Conservation (phyloP, 352 stramenopile genomes). For the Globisporangium middletonii region DNA sequence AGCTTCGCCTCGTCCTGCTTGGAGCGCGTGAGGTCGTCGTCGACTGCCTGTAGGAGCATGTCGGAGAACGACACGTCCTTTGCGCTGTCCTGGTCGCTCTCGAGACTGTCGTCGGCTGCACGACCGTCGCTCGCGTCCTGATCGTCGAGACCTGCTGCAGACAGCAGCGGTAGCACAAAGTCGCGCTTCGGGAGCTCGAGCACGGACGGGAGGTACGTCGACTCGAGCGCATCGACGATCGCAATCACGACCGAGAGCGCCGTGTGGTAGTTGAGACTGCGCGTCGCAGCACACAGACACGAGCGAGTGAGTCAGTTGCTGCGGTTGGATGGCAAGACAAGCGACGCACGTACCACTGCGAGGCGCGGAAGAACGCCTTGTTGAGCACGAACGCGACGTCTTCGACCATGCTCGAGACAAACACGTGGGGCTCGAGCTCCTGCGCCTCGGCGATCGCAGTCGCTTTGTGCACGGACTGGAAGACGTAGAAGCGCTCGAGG, state of each 20-base stretch:
- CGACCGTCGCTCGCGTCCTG: not conserved
- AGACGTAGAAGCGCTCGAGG: constrained; percentile 81
- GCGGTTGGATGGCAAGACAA: not conserved
- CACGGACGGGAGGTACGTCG: constrained; percentile 72
- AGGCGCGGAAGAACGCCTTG: constrained; percentile 73
- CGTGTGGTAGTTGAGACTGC: constrained; percentile 78
- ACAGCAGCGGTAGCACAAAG: constrained; percentile 48
- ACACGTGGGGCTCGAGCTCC: constrained; percentile 57
- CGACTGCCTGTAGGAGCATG: constrained; percentile 68
- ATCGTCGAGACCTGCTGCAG: not conserved
- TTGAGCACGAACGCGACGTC: constrained; percentile 83
- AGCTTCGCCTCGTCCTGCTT: constrained; percentile 69
- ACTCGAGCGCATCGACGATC: constrained; percentile 78
- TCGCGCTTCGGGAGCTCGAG: constrained; percentile 52
- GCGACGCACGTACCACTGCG: constrained; percentile 44
- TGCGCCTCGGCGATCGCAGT: constrained; percentile 77
- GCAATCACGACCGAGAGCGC: constrained; percentile 75
- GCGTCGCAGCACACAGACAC: constrained; percentile 1
- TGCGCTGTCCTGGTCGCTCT: constrained; percentile 15
- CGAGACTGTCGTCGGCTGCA: not conserved
- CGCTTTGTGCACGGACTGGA: constrained; percentile 81
- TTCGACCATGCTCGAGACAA: constrained; percentile 77
- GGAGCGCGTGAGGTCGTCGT: constrained; percentile 61
- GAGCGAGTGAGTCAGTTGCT: not conserved
- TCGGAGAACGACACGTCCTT: constrained; percentile 67